Evolutionary conservation across 192 early-diverging fungal genomes (phyloP), one percentile per base, ranked within the genome.

Genomic region (Entomortierella lignicola): DNA sequence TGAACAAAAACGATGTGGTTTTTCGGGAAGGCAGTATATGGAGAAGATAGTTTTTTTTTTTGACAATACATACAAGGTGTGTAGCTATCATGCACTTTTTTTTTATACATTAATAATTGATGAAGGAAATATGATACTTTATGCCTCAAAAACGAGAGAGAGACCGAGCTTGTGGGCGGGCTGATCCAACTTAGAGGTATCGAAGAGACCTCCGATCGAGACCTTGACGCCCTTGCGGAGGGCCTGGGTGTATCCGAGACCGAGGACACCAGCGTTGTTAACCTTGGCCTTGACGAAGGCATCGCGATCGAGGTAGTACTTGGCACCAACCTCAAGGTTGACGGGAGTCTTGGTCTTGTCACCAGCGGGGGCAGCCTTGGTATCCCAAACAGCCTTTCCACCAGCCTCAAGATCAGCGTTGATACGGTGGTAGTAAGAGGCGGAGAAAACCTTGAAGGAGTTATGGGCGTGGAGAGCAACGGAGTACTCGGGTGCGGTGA

Each of bases 381-480:
- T 89, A 77, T 94, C 91, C 92, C 95, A 99, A 70, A 92, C 87
- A 61, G 97, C 96, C 80, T 93, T 93, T 65, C 92, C 97, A 83
- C 95, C 97, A 66, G 96, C 96, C 87, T 99, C 97, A 75, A 99
- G 90, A 57, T 92, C 89, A 66, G 88, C 58, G 81, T 88, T 94
- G 63, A 99, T 94, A 69, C 94, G 94, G 89, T 99, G 98, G 93
- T 93, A 98, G 94, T 97, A 97, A 13, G 96, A 93, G 57, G 95
- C 93, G 69, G 97, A 85, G 88, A 94, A 97, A 77, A 90, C 74
- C 87, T 86, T 89, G 80, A 98, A 89, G 37, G 92, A 92, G 92
- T 97, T 96, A 79, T 90, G 90, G 83, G 95, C 95, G 81, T 95
- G 92, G 56, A 99, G 83, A 58, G 95, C 86, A 64, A 98, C 87